Evolutionary conservation across 306 rosid genomes (phyloP).

Genomic region (Clitoria ternatea): DNA sequence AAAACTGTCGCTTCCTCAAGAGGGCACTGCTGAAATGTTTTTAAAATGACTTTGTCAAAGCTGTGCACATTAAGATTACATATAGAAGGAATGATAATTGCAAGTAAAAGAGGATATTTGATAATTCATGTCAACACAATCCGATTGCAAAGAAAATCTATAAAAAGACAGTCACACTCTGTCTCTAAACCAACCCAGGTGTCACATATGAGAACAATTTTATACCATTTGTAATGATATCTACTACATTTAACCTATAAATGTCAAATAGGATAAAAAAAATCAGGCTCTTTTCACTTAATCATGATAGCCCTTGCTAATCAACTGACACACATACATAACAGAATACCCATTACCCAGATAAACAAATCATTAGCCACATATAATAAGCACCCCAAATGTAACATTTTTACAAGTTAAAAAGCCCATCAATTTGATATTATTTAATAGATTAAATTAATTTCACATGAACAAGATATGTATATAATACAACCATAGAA

Average conservation of each 20-base stretch:
- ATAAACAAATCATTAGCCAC: not conserved
- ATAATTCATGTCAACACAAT: not conserved
- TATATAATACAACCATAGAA: not conserved
- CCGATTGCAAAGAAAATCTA: not conserved
- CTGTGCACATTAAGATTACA: not conserved
- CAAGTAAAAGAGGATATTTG: not conserved
- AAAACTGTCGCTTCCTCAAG: constrained; percentile 73
- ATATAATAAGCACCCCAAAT: not conserved
- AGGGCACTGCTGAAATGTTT: constrained; percentile 56
- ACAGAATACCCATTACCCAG: not conserved
- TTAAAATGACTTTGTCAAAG: constrained; percentile 4
- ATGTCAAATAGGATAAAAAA: not conserved
- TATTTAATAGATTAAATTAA: not conserved
- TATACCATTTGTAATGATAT: not conserved
- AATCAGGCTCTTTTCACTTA: not conserved
- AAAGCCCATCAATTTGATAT: not conserved
- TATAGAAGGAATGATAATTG: not conserved
- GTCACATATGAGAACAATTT: not conserved
- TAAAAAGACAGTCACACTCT: not conserved
- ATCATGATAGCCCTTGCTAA: not conserved
- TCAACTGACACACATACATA: not conserved
- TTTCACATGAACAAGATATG: not conserved
- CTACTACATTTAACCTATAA: not conserved
- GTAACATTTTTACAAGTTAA: not conserved
- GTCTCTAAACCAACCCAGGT: not conserved